Conservation (phyloP, 352 stramenopile species). For the Globisporangium viniferum region DNA sequence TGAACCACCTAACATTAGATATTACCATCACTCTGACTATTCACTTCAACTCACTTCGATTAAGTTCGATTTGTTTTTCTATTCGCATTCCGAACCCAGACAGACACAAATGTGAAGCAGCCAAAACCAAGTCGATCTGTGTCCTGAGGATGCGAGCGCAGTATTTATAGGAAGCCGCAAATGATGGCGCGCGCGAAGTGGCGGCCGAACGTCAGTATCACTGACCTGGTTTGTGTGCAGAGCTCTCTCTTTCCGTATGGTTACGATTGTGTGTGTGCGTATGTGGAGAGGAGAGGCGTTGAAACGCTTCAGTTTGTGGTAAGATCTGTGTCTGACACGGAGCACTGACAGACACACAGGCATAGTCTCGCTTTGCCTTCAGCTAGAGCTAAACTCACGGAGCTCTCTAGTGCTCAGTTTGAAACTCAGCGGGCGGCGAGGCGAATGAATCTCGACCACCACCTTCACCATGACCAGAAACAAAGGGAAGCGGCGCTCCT, state of each 20-base stretch:
- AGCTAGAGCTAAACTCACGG: slow-evolving; percentile 1
- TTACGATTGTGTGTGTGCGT: background rate
- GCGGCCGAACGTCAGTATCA: background rate
- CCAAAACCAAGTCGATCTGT: background rate
- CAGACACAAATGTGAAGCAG: background rate
- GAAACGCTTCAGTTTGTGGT: slow-evolving; percentile 9
- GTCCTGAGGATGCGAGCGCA: background rate
- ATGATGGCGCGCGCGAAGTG: background rate
- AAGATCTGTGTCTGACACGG: background rate
- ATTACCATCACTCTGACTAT: slow-evolving; percentile 1
- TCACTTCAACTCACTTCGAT: slow-evolving; percentile 5
- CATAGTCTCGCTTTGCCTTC: background rate
- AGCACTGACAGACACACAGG: background rate
- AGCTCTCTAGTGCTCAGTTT: background rate
- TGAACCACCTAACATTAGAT: background rate
- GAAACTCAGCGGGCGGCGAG: background rate
- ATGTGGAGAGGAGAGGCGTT: background rate
- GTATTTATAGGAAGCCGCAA: slow-evolving; percentile 4
- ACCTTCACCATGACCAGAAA: slow-evolving; percentile 12
- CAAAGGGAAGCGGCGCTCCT: slow-evolving; percentile 3
- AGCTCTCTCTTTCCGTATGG: background rate
- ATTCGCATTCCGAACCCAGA: background rate
- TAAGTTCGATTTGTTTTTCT: background rate
- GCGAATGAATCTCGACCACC: slow-evolving; percentile 14
- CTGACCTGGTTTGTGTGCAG: background rate